Evolutionary conservation across 345 rosid species (phyloP), one percentile per base, ranked within the genome.

Genomic region (Corchorus olitorius): DNA sequence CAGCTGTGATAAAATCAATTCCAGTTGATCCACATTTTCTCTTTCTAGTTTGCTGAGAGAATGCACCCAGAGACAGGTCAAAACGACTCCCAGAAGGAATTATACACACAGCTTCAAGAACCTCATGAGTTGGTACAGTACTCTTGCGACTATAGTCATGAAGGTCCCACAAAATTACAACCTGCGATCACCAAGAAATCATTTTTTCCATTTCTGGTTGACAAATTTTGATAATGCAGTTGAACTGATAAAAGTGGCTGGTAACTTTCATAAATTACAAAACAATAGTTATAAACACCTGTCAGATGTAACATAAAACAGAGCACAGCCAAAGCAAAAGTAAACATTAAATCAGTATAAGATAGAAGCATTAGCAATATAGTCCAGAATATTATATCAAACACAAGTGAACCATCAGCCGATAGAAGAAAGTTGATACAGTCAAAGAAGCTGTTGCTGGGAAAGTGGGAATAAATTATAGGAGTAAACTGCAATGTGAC

Each of bases 161-260:
- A 74, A 96, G 97, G 88, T 92, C 94, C 99, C 98, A 96, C 84
- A 92, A 53, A 85, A 90, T 90, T 70, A 93, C 98, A 39, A 86
- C 99, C 99, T 93, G 84, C 66, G 75, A 84, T 66, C 76, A 80
- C 50, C 13, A 73, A 74, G 17, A 27, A 39, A 63, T 50, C 41
- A 46, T 52, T 41, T 60, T 71, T 50, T 27, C 27, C 27, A 27
- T 27, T 27, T 27, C 27, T 13, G 56, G 79, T 52, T 46, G 64
- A 68, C 45, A 70, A 65, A 27, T 0, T 63, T 74, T 61, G 55
- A 34, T 22, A 41, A 65, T 62, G 60, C 45, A 74, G 71, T 20
- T 22, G 22, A 39, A 39, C 70, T 53, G 34, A 58, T 19, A 56
- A 43, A 37, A 27, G 27, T 50, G 50, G 33, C 72, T 70, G 52